These are phyloP conservation scores for Aspergillus costaricaensis DNA, from an alignment of 2,329 filamentous ascomycete genomes.

Conservation along the genomic window DNA sequence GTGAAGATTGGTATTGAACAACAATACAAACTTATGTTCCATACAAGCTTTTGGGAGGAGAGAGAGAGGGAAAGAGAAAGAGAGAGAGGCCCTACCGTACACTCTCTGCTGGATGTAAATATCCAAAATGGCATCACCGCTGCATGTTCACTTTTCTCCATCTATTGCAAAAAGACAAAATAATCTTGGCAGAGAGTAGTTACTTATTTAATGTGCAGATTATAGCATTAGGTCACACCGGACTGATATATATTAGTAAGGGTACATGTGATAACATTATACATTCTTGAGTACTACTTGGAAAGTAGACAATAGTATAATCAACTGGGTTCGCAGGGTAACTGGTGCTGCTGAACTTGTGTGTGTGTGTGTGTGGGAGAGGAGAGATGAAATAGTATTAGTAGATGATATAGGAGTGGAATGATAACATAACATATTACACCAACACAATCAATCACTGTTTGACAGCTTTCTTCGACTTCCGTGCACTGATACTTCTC, in stretches of 20 bases:
- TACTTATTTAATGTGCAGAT: neutral
- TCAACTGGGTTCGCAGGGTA: neutral
- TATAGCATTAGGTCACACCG: neutral
- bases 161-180: neutral
- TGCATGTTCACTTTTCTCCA: neutral
- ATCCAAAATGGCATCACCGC: neutral
- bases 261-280: neutral
- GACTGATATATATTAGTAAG: neutral
- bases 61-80: too few species aligned
- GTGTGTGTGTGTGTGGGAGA: neutral
- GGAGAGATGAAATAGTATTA: neutral
- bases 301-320: neutral
- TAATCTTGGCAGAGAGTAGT: neutral
- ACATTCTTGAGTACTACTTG: neutral
- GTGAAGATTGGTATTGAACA: neutral
- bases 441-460: neutral
- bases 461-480: constrained; percentile 24
- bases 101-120: neutral
- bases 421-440: neutral
- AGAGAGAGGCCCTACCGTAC: neutral
- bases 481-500: constrained; percentile 35
- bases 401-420: neutral
- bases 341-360: neutral
- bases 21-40: too few species aligned
- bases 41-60: too few species aligned